Evolutionary conservation across 2,329 filamentous ascomycete species (phyloP).

Genomic region (Phyllosticta paracitricarpa): DNA sequence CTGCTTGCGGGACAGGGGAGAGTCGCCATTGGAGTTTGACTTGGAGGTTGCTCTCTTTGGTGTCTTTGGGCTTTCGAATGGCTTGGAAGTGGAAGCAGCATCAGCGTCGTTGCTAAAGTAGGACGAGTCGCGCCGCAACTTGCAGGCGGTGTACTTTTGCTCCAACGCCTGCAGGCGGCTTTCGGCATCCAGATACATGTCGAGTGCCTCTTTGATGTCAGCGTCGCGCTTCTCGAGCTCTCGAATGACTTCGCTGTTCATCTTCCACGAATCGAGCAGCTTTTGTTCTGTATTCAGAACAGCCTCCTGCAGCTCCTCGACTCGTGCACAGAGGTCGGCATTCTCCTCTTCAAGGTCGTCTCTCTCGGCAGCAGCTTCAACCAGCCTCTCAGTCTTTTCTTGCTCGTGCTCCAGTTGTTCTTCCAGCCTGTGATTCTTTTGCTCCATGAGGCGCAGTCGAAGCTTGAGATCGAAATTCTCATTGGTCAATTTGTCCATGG

Average conservation of each 20-base stretch:
- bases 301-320: constrained; percentile 1
- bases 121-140: neutral
- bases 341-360: constrained; percentile 8
- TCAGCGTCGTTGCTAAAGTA: constrained; percentile 6
- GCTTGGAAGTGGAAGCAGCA: neutral
- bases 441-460: constrained; percentile 9
- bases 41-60: neutral
- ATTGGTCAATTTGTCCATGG: constrained; percentile 9
- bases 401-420: constrained; percentile 3
- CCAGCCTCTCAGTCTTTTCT: constrained; percentile 6
- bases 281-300: constrained; percentile 1
- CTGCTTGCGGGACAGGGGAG: neutral
- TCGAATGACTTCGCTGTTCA: constrained; percentile 6
- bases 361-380: neutral
- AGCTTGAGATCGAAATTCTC: constrained; percentile 11
- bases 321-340: neutral
- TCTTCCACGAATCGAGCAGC: constrained; percentile 1
- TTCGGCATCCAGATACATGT: constrained; percentile 7
- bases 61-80: neutral
- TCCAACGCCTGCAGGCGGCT: neutral
- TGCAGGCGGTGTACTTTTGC: neutral
- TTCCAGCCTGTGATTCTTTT: constrained; percentile 1
- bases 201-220: constrained; percentile 8
- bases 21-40: neutral
- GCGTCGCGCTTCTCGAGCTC: constrained; percentile 9